Conservation (phyloP, 73 alveolate genomes). For the Diophrys appendiculata region DNA sequence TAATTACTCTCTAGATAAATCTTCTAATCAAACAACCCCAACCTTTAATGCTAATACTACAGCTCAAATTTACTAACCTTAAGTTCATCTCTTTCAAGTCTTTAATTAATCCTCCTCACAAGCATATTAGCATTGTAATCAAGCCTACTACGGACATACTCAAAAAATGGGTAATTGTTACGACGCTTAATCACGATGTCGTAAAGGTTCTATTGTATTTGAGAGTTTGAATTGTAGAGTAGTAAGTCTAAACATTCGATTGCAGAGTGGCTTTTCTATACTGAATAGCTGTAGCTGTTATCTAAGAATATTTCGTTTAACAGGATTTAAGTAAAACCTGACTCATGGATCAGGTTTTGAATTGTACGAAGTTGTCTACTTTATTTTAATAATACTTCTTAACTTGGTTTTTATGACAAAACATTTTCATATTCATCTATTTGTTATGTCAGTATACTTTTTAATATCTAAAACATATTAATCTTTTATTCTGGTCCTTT, state of each 20-base stretch:
- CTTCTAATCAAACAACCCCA: background rate
- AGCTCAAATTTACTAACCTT: background rate
- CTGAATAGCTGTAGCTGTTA: slow-evolving; percentile 2
- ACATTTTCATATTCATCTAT: slow-evolving; percentile 12
- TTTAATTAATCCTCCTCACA: background rate
- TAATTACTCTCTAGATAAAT: background rate
- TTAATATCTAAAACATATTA: background rate
- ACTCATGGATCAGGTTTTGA: background rate
- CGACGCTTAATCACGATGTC: slow-evolving; percentile 4
- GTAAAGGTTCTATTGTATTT: background rate
- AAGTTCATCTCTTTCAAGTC: background rate
- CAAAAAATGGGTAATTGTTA: slow-evolving; percentile 17
- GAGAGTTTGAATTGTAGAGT: background rate
- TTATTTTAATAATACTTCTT: too few species aligned
- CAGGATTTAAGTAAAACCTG: background rate
- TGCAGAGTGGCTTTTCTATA: background rate
- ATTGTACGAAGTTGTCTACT: background rate
- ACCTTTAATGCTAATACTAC: background rate
- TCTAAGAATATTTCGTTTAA: too few species aligned
- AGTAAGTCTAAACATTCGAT: background rate
- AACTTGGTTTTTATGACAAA: background rate
- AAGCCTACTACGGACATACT: slow-evolving; percentile 14
- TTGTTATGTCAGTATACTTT: background rate
- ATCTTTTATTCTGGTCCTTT: too few species aligned
- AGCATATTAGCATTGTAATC: background rate